Evolutionary conservation across 305 asterid genomes (phyloP).

Genomic region (Fraxinus velutina): DNA sequence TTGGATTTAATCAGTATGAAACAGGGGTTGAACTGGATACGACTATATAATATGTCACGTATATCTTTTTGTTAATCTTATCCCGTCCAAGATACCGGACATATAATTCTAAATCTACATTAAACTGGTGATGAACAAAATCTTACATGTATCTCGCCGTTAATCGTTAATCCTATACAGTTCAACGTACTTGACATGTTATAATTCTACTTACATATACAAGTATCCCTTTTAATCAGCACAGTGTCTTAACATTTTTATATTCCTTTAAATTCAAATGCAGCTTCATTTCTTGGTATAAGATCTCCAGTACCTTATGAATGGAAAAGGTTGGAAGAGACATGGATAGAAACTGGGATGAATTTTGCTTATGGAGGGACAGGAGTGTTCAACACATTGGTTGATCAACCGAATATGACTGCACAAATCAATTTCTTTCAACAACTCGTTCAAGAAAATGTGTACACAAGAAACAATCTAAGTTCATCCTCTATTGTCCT

Average conservation of each 20-base stretch:
- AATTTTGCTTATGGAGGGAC: conserved; percentile 73
- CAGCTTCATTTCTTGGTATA: conserved; percentile 51
- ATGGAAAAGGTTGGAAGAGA: conserved; percentile 15
- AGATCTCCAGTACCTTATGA: conserved; percentile 44
- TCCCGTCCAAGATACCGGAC: neutral
- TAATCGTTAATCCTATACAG: neutral
- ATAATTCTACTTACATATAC: neutral
- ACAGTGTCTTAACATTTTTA: neutral
- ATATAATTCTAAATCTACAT: neutral
- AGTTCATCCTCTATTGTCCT: conserved; percentile 48
- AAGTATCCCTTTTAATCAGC: neutral
- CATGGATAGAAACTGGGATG: conserved; percentile 34
- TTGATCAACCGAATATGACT: conserved; percentile 64
- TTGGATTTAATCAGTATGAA: too few species aligned
- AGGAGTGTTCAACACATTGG: conserved; percentile 57
- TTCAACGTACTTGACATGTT: neutral
- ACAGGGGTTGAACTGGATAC: neutral
- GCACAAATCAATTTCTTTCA: conserved; percentile 56
- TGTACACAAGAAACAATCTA: conserved; percentile 31
- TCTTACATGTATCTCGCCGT: neutral
- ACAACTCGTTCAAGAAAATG: conserved; percentile 39
- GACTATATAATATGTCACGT: neutral
- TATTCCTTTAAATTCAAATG: neutral
- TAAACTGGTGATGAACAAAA: neutral
- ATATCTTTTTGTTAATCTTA: neutral